Evolutionary conservation across 768 basidiomycete genomes (phyloP).

Genomic region (Pluteus cervinus): DNA sequence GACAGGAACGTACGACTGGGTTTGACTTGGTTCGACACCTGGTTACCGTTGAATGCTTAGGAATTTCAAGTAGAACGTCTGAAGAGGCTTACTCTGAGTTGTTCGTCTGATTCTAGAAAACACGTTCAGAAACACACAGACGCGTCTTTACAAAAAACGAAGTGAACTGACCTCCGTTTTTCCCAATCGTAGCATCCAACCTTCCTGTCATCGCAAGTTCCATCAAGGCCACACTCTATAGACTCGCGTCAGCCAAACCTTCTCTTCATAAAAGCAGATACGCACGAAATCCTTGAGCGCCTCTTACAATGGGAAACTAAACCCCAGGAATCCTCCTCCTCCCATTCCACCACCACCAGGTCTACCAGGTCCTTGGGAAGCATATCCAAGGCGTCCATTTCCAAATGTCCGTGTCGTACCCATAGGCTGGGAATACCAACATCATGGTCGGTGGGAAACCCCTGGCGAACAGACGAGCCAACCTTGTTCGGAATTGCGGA

Average conservation of each 20-base stretch:
- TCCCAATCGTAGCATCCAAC: conserved; percentile 85
- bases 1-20: conserved; percentile 66
- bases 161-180: conserved; percentile 62
- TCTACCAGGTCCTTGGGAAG: too few relatives aligned
- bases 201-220: conserved; percentile 80
- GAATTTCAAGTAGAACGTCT: not conserved
- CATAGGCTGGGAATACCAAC: too few relatives aligned
- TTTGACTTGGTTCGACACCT: conserved; percentile 92
- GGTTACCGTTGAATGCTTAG: not conserved
- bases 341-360: too few relatives aligned
- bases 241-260: not conserved
- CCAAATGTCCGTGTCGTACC: too few relatives aligned
- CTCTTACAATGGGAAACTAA: conserved; percentile 57
- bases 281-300: conserved; percentile 73
- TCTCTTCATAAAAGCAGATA: conserved; percentile 2
- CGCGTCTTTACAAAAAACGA: not conserved
- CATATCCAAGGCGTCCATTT: too few relatives aligned
- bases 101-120: conserved; percentile 74
- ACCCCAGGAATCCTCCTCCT: conserved; percentile 53
- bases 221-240: conserved; percentile 76
- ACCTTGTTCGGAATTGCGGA: too few relatives aligned
- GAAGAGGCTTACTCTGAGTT: conserved; percentile 68
- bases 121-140: not conserved
- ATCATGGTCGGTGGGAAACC: too few relatives aligned
- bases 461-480: too few relatives aligned